phyloP scores from a whole-genome alignment of 2,329 filamentous ascomycete genomes.

The Capronia americana region DNA sequence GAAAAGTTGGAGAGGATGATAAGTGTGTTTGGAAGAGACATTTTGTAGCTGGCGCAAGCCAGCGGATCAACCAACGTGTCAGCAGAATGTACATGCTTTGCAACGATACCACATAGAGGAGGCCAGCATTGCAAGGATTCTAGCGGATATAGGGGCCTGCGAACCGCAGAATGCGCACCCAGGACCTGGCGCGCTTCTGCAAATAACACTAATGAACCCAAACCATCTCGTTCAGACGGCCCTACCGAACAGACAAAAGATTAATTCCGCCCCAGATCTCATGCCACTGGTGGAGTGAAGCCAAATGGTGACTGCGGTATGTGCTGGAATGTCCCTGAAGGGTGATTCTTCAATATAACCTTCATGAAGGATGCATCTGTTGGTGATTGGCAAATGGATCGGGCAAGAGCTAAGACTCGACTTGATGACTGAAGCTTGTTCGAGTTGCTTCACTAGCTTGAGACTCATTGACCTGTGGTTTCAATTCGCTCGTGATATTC shows the following conservation, averaged over 20 bases:
- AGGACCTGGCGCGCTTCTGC: not conserved
- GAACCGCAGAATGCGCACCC: not conserved
- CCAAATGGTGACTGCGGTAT: not conserved
- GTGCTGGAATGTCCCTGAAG: not conserved
- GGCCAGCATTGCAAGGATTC: not conserved
- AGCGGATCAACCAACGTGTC: not conserved
- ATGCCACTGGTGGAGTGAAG: not conserved
- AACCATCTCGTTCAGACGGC: not conserved
- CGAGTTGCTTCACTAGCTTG: conserved; percentile 31
- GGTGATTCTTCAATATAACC: not conserved
- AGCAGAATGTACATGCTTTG: conserved; percentile 1
- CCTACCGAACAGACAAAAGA: not conserved
- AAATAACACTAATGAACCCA: not conserved
- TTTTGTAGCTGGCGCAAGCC: not conserved
- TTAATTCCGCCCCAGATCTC: not conserved
- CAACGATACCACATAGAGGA: conserved; percentile 6
- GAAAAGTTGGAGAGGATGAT: conserved; percentile 15
- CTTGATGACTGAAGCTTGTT: conserved; percentile 22
- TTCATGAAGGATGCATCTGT: not conserved
- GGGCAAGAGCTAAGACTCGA: not conserved
- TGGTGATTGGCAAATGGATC: not conserved
- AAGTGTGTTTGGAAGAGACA: conserved; percentile 5
- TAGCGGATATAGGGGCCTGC: not conserved
- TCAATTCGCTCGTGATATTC: conserved; percentile 66
- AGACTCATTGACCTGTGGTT: conserved; percentile 44